Base-by-base conservation (phyloP, 192 early-diverging fungal genomes). In the Haplosporangium gracile region DNA sequence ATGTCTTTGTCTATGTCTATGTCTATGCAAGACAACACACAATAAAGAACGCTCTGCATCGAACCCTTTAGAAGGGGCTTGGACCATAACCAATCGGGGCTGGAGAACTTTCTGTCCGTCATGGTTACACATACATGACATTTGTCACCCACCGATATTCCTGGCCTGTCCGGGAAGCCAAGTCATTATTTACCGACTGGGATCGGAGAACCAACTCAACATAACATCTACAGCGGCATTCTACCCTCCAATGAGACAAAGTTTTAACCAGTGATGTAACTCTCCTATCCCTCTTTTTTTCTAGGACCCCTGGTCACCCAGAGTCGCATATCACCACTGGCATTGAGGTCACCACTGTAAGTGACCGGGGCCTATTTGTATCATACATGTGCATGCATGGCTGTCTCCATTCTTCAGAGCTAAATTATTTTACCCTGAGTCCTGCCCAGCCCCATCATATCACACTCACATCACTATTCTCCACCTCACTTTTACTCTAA, bases 221-320 rank as follows among this genome's bases (percentile, higher is more conserved):
- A 45, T 45, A 51, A 22, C 49, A 51, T 29, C 29, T 29, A 34
- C 29, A 15, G 63, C 32, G 6, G 10, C 36, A 36, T 36, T 32
- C 7, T 65, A 22, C 43, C 43, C 1, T 0, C 43, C 13, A 43
- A 11, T 2, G 13, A 49, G 15, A 51, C 49, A 51, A 51, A 36
- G 49, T 20, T 51, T 16, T 51, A 51, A 38, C 22, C 38, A 26
- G 26, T 42, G 20, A 38, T 49, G 16, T 11, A 4, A 10, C 39
- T 51, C 32, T 72, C 45, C 3, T 11, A 63, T 68, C 29, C 65
- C 74, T 32, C 26, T 65, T 86, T 73, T 71, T 69, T 72, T 76
- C 49, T 82, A 97, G 96, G 77, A 98, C 97, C 65, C 98, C 98
- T 32, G 98, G 98, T 5, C 98, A 99, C 83, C 98, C 98, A 38